Conservation (phyloP, 2,329 filamentous ascomycete species). For the Alternaria gansuensis region DNA sequence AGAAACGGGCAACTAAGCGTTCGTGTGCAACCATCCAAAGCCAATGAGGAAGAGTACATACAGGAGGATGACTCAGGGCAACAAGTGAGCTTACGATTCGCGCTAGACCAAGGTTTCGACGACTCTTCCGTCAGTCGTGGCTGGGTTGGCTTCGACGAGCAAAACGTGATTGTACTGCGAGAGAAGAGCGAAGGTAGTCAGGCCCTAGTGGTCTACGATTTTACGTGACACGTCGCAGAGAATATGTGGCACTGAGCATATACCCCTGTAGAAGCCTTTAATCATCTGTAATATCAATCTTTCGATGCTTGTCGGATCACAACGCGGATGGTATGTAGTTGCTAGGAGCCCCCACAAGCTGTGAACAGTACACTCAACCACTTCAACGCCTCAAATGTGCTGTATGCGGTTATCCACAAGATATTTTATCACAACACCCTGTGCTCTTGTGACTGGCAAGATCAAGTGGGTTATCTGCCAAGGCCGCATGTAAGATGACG, state of each 20-base stretch:
- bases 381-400: not conserved
- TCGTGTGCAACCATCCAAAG: slow-evolving; percentile 57
- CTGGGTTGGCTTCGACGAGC: slow-evolving; percentile 89
- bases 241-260: not conserved
- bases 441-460: not conserved
- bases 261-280: not conserved
- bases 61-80: slow-evolving; percentile 35
- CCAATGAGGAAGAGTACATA: slow-evolving; percentile 25
- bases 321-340: not conserved
- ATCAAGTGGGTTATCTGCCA: slow-evolving; percentile 17
- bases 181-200: slow-evolving; percentile 74
- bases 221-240: slow-evolving; percentile 63
- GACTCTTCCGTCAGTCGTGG: slow-evolving; percentile 59
- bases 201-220: slow-evolving; percentile 85
- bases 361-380: not conserved
- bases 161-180: slow-evolving; percentile 86
- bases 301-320: not conserved
- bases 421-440: not conserved
- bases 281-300: not conserved
- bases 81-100: slow-evolving; percentile 47
- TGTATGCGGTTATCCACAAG: not conserved
- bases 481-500: slow-evolving; percentile 21
- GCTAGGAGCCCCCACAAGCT: not conserved
- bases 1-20: slow-evolving; percentile 63
- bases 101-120: slow-evolving; percentile 49